Evolutionary conservation across 164 flowering plant genomes (phyloP).

Genomic region (Vitis rotundifolia): DNA sequence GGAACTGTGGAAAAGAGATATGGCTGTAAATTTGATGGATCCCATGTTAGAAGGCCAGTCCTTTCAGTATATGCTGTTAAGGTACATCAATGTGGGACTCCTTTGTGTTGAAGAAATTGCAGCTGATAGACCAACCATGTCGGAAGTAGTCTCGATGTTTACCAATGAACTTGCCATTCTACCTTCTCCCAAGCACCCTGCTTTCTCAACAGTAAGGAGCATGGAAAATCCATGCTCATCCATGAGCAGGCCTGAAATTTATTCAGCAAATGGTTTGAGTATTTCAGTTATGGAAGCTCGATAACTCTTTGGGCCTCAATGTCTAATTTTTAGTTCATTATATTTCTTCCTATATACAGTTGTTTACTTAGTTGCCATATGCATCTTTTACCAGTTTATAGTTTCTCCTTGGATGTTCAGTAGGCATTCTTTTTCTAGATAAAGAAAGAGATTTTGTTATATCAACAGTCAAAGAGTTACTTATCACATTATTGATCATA

Average conservation of each 20-base stretch:
- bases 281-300: slow-evolving; percentile 2
- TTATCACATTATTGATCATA: too few relatives aligned
- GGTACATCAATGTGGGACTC: slow-evolving; percentile 20
- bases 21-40: slow-evolving; percentile 13
- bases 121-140: slow-evolving; percentile 22
- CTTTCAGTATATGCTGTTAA: neutral
- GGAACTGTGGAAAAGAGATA: slow-evolving; percentile 16
- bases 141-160: slow-evolving; percentile 20
- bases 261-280: slow-evolving; percentile 2
- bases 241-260: neutral
- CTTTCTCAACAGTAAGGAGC: slow-evolving; percentile 8
- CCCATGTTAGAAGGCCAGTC: slow-evolving; percentile 6
- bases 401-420: too few relatives aligned
- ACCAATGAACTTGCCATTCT: slow-evolving; percentile 8
- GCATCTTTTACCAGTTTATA: too few relatives aligned
- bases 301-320: neutral
- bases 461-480: too few relatives aligned
- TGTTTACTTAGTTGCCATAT: too few relatives aligned
- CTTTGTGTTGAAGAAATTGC: slow-evolving; percentile 27
- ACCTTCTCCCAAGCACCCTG: slow-evolving; percentile 16
- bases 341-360: too few relatives aligned
- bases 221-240: neutral
- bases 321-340: too few relatives aligned
- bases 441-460: too few relatives aligned
- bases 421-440: too few relatives aligned